These are phyloP conservation scores for Chondrostereum purpureum DNA, from an alignment of 1,284 basidiomycete genomes.

Conservation along the genomic window DNA sequence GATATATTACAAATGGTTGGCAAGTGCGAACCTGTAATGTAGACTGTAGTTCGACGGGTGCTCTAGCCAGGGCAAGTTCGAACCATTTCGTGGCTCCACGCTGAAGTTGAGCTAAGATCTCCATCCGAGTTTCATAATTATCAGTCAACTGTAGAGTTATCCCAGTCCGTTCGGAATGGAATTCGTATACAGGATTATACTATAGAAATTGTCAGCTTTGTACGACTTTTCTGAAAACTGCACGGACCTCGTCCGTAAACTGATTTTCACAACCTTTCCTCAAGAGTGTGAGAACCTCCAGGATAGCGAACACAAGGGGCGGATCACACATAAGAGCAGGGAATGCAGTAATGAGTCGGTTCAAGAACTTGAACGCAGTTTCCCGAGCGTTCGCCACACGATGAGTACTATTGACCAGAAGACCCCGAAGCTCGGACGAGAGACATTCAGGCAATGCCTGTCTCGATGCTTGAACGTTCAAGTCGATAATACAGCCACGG, in stretches of 20 bases:
- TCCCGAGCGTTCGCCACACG: constrained; percentile 77
- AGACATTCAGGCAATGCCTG: constrained; percentile 76
- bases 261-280: constrained; percentile 88
- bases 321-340: constrained; percentile 92
- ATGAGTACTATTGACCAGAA: constrained; percentile 82
- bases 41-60: constrained; percentile 89
- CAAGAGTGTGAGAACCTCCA: constrained; percentile 89
- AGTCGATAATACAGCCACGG: constrained; percentile 60
- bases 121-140: constrained; percentile 80
- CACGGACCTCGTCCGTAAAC: constrained; percentile 77
- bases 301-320: constrained; percentile 79
- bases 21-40: constrained; percentile 70
- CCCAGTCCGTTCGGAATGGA: constrained; percentile 70
- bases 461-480: constrained; percentile 69
- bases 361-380: constrained; percentile 77
- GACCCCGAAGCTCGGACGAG: constrained; percentile 66
- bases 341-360: constrained; percentile 86
- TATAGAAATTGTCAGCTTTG: constrained; percentile 23
- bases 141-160: constrained; percentile 83
- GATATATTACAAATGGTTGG: background rate
- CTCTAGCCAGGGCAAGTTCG: constrained; percentile 75
- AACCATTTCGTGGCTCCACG: constrained; percentile 79
- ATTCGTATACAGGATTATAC: constrained; percentile 87
- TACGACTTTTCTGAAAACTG: background rate
- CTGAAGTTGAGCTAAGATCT: constrained; percentile 75